Evolutionary conservation across 257 asterid species (phyloP).

Genomic region (Vinca minor): DNA sequence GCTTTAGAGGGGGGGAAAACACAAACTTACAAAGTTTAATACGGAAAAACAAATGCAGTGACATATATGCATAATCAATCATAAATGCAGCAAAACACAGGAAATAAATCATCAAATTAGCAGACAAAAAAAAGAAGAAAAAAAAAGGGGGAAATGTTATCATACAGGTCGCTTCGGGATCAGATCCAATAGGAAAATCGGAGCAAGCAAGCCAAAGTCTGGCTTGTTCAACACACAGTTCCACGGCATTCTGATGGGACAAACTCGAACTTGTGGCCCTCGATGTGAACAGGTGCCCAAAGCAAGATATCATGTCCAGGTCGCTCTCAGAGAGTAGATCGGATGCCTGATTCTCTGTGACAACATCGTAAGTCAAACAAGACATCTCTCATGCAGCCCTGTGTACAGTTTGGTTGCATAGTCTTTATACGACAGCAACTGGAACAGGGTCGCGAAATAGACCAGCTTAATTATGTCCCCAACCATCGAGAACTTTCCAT

Average conservation of each 20-base stretch:
- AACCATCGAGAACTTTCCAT: constrained; percentile 14
- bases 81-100: neutral
- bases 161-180: constrained; percentile 55
- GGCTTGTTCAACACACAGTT: constrained; percentile 57
- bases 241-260: constrained; percentile 58
- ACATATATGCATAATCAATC: neutral
- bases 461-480: constrained; percentile 46
- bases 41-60: neutral
- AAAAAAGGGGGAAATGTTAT: neutral
- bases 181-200: constrained; percentile 44
- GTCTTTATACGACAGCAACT: constrained; percentile 27
- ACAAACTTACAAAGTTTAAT: no score
- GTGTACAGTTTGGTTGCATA: constrained; percentile 18
- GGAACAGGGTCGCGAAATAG: constrained; percentile 56
- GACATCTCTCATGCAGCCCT: constrained; percentile 49
- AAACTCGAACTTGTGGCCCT: constrained; percentile 45
- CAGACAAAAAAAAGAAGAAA: neutral
- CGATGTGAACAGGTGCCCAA: constrained; percentile 48
- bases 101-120: neutral
- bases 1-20: no score
- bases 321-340: constrained; percentile 52
- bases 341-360: constrained; percentile 43
- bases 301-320: constrained; percentile 49
- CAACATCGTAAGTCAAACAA: constrained; percentile 58
- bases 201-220: constrained; percentile 57